Conservation (phyloP, 495 filamentous ascomycete species). For the Daldinia vernicosa region DNA sequence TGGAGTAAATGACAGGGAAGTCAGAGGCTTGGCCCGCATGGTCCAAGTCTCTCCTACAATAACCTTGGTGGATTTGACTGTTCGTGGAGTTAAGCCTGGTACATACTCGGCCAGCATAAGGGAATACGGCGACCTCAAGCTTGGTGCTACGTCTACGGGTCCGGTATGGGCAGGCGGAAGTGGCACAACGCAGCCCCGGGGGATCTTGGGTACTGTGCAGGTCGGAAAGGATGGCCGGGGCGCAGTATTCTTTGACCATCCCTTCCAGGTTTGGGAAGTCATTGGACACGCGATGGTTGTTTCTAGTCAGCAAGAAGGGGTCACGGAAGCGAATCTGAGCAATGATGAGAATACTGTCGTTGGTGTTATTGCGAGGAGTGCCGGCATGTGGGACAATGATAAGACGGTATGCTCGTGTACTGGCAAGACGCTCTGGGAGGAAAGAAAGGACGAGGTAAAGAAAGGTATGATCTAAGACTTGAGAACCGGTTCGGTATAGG, state of each 20-base stretch:
- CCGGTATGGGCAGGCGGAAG: conserved; percentile 72
- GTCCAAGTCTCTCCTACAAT: conserved; percentile 77
- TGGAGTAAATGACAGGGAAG: conserved; percentile 52
- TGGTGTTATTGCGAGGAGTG: conserved; percentile 92
- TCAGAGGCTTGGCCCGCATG: conserved; percentile 81
- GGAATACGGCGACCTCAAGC: conserved; percentile 87
- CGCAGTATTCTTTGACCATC: conserved; percentile 78
- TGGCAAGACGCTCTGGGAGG: conserved; percentile 97
- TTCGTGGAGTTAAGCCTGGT: conserved; percentile 84
- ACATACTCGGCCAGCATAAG: conserved; percentile 84
- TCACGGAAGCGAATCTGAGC: conserved; percentile 58
- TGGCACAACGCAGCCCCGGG: conserved; percentile 59
- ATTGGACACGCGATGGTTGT: conserved; percentile 92
- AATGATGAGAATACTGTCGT: conserved; percentile 86
- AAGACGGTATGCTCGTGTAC: conserved; percentile 96
- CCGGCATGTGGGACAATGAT: conserved; percentile 97
- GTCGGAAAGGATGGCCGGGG: conserved; percentile 75
- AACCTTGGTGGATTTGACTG: conserved; percentile 86
- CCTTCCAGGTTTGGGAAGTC: conserved; percentile 91
- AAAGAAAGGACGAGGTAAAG: conserved; percentile 85
- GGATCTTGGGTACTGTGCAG: conserved; percentile 76
- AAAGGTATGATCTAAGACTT: conserved; percentile 76
- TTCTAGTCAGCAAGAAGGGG: conserved; percentile 63
- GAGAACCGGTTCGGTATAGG: conserved; percentile 10
- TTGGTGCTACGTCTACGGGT: conserved; percentile 81